These are phyloP conservation scores for Venturia effusa DNA, from an alignment of 2,329 filamentous ascomycete species.

Conservation along the genomic window DNA sequence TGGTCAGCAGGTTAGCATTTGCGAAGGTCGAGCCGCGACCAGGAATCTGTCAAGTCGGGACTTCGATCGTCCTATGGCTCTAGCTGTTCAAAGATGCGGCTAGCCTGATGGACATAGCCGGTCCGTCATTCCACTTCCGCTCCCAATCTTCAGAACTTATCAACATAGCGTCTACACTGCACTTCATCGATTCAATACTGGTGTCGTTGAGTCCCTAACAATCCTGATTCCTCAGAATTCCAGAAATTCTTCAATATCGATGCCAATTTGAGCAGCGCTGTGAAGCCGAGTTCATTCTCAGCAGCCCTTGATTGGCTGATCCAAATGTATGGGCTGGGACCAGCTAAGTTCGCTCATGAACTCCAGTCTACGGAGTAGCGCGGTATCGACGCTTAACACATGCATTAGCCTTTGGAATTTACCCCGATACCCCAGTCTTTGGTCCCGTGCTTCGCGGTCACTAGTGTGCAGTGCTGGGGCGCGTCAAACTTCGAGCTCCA, in stretches of 20 bases:
- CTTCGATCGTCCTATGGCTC: background rate
- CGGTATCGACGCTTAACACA: background rate
- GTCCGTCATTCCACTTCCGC: no score
- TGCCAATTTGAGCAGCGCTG: no score
- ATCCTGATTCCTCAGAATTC: no score
- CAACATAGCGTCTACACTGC: no score
- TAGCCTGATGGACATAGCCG: background rate
- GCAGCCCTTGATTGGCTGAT: no score
- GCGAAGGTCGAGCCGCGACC: background rate
- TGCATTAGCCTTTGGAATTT: background rate
- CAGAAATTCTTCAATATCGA: no score
- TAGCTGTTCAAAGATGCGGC: background rate
- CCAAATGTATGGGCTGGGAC: no score
- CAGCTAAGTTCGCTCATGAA: background rate
- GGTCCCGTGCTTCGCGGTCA: background rate
- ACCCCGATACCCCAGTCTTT: background rate
- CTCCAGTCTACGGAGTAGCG: background rate
- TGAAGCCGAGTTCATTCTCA: no score
- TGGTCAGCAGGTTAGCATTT: background rate
- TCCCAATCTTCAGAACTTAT: no score
- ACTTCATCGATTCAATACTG: no score
- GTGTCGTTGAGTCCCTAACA: no score
- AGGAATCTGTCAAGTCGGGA: background rate
- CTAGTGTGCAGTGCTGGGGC: background rate
- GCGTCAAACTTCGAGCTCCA: background rate